Percentiles rank a stretch among this genome's conserved stretches.
Conservation (phyloP, 371 early-diverging fungal genomes). For the Mucor mucedo region DNA sequence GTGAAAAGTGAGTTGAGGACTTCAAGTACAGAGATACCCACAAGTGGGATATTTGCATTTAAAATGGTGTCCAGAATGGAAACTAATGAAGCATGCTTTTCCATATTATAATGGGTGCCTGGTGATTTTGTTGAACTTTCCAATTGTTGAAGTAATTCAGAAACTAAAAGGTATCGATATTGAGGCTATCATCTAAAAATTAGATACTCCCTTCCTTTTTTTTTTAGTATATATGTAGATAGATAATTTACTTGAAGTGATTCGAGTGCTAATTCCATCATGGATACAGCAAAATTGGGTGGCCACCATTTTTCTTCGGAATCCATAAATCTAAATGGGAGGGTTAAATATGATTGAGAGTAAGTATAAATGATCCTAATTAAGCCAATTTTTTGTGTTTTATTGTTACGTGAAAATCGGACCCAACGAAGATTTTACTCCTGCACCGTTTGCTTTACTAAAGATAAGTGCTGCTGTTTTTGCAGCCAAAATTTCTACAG, state of each 20-base stretch:
- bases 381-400: background rate
- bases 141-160: slow-evolving; percentile 65
- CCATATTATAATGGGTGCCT: slow-evolving; percentile 31
- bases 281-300: slow-evolving; percentile 56
- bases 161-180: slow-evolving; percentile 70
- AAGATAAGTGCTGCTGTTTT: slow-evolving; percentile 41
- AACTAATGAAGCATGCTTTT: slow-evolving; percentile 64
- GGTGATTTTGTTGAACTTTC: slow-evolving; percentile 35
- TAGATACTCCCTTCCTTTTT: background rate
- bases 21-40: slow-evolving; percentile 84
- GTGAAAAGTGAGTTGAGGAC: slow-evolving; percentile 75
- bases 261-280: slow-evolving; percentile 62
- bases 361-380: background rate
- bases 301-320: slow-evolving; percentile 65
- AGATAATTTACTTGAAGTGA: slow-evolving; percentile 53
- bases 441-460: slow-evolving; percentile 43
- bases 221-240: background rate
- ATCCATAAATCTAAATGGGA: slow-evolving; percentile 56
- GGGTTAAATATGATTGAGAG: background rate
- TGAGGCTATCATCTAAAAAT: slow-evolving; percentile 49
- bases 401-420: slow-evolving; percentile 54
- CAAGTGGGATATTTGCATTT: slow-evolving; percentile 58
- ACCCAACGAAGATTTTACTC: slow-evolving; percentile 51
- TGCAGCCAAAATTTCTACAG: slow-evolving; percentile 40
- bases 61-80: slow-evolving; percentile 61